Conservation (phyloP, 768 basidiomycete genomes). For the Ephemerocybe angulata region DNA sequence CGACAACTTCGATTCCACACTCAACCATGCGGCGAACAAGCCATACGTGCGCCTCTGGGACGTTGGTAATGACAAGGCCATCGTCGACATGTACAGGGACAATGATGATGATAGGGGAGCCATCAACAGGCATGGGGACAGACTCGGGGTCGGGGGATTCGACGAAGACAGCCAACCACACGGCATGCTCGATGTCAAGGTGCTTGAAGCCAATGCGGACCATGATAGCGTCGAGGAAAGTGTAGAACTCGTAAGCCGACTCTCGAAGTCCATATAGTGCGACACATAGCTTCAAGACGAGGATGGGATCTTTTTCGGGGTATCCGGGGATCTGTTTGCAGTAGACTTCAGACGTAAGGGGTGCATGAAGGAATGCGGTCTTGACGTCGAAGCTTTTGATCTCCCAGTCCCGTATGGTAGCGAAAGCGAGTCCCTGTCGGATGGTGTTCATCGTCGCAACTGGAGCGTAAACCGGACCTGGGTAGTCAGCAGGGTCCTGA, state of each 20-base stretch:
- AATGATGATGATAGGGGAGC: slow-evolving; percentile 15
- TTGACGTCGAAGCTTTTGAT: slow-evolving; percentile 26
- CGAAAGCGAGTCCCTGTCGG: slow-evolving; percentile 21
- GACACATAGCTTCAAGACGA: slow-evolving; percentile 14
- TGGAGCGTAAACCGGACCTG: slow-evolving; percentile 31
- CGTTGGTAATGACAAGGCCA: slow-evolving; percentile 18
- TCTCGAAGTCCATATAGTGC: slow-evolving; percentile 35
- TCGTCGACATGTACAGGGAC: slow-evolving; percentile 27
- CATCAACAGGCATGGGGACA: slow-evolving; percentile 15
- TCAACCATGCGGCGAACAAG: slow-evolving; percentile 5
- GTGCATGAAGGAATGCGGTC: slow-evolving; percentile 23
- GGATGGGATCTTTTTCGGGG: slow-evolving; percentile 10
- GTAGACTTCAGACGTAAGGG: slow-evolving; percentile 17
- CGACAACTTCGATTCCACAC: slow-evolving; percentile 8
- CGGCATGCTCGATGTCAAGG: slow-evolving; percentile 23
- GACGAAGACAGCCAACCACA: slow-evolving; percentile 16
- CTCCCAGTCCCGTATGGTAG: slow-evolving; percentile 17
- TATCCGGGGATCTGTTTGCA: slow-evolving; percentile 19
- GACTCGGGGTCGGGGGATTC: slow-evolving; percentile 14
- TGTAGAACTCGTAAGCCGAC: slow-evolving; percentile 23
- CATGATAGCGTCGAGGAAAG: slow-evolving; percentile 13
- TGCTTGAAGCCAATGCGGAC: slow-evolving; percentile 11
- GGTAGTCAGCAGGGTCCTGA: slow-evolving; percentile 32
- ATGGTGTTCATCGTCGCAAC: slow-evolving; percentile 22
- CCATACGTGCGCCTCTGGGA: slow-evolving; percentile 15